phyloP scores from a whole-genome alignment of 2,329 filamentous ascomycete species.

The Penicillium vulpinum region DNA sequence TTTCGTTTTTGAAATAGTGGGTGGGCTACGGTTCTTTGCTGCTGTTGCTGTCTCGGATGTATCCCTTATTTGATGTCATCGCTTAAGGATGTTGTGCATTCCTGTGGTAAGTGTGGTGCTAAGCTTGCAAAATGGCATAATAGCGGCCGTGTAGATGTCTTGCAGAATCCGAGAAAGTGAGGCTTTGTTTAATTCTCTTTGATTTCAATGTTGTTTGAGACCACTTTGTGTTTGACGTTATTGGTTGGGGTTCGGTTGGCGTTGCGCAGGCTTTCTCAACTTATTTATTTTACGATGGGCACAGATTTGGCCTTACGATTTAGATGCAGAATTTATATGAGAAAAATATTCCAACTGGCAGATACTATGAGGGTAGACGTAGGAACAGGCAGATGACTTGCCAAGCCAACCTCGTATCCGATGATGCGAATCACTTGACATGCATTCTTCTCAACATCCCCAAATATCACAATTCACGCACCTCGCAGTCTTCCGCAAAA shows the following conservation, averaged over 20 bases:
- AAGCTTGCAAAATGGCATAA: conserved; percentile 52
- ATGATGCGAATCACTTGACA: conserved; percentile 15
- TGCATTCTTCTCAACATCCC: background rate
- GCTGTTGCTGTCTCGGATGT: conserved; percentile 47
- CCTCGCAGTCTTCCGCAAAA: background rate
- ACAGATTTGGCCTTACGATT: background rate
- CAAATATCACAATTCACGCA: background rate
- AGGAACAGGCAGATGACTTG: background rate
- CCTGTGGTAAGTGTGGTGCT: conserved; percentile 49
- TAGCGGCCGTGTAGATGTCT: conserved; percentile 49
- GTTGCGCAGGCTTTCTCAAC: background rate
- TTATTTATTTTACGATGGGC: background rate
- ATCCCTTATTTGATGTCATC: conserved; percentile 51
- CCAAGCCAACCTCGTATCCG: conserved; percentile 15
- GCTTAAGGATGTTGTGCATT: conserved; percentile 52
- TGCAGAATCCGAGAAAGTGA: conserved; percentile 21
- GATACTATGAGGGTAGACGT: background rate
- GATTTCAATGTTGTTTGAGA: conserved; percentile 9
- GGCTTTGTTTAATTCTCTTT: background rate
- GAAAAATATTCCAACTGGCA: background rate
- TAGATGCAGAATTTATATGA: background rate
- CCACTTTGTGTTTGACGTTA: conserved; percentile 11
- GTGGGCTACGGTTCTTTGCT: conserved; percentile 50
- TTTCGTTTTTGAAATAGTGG: conserved; percentile 33
- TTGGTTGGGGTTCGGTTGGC: background rate